Base-by-base conservation (phyloP, 2,329 filamentous ascomycete genomes). In the Diatrype stigma region DNA sequence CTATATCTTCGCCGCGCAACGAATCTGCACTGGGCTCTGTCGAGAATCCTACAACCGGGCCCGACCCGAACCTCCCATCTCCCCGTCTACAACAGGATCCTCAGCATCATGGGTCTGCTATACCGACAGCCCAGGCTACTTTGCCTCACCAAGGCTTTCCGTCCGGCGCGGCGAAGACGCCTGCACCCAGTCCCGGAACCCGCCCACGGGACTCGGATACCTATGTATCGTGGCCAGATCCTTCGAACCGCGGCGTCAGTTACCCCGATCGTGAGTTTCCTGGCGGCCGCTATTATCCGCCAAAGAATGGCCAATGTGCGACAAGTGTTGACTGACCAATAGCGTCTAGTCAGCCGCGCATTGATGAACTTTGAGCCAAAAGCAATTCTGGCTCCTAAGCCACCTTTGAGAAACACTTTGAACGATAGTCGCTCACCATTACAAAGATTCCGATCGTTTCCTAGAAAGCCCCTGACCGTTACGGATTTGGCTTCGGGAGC, bases 401-500 rank as follows among this genome's bases (percentile, higher is more conserved):
- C 51, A 6, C 46, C 52, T n/a, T 42, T 50, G 30, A 46, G 40
- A 8, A 52, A 63, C 7, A 44, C 59, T 1, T 55, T 58, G 21
- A 56, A 66, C 11, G 73, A 76, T 47, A 63, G 58, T 2, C 69
- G 67, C 19, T 75, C 79, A 1, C 92, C 91, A 0, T 72, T 96
- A 2, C 79, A 90, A 55, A 83, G 87, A 32, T 96, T 96, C 61
- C 86, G 92, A 35, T 84, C 83, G 1, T 85, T 80, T 50, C 90
- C 90, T 0, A 86, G 79, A 63, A 93, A 90, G 64, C 84, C 89
- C 0, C 78, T 97, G 7, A 90, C 89, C 0, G 94, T 97, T 1
- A 91, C 89, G 2, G 94, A 99, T 67, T 73, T 97, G 22, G 84
- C 92, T 0, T 87, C 90, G 1, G 92, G 92, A 2, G 86, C 92